Evolutionary conservation across 257 asterid genomes (phyloP).

Genomic region (Cruciata laevipes): DNA sequence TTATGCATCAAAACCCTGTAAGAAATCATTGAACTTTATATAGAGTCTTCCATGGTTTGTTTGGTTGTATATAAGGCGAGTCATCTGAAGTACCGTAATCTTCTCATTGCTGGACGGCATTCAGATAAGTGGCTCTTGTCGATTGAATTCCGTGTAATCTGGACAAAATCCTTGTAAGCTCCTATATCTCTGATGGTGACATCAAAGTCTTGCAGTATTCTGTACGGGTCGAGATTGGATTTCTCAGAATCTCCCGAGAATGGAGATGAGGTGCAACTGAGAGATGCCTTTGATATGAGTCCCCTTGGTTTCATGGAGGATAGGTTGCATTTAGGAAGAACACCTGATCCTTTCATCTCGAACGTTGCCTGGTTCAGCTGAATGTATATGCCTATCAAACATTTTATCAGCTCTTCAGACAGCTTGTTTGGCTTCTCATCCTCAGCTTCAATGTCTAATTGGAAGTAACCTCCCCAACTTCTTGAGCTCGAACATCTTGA

Average conservation of each 20-base stretch:
- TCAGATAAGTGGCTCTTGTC: slow-evolving; percentile 51
- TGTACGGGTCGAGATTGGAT: slow-evolving; percentile 63
- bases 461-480: slow-evolving; percentile 22
- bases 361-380: slow-evolving; percentile 43
- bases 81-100: slow-evolving; percentile 42
- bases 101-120: slow-evolving; percentile 60
- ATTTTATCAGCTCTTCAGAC: slow-evolving; percentile 66
- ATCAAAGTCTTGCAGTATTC: slow-evolving; percentile 54
- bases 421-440: slow-evolving; percentile 53
- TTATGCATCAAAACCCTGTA: slow-evolving; percentile 70
- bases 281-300: slow-evolving; percentile 58
- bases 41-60: neutral
- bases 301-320: slow-evolving; percentile 59
- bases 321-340: slow-evolving; percentile 40
- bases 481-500: slow-evolving; percentile 40
- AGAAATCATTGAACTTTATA: neutral
- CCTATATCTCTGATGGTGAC: slow-evolving; percentile 56
- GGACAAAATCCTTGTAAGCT: slow-evolving; percentile 68
- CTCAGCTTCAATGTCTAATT: slow-evolving; percentile 31
- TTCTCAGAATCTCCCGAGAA: slow-evolving; percentile 38
- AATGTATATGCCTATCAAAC: slow-evolving; percentile 60
- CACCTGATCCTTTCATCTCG: slow-evolving; percentile 44
- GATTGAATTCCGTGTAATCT: slow-evolving; percentile 51
- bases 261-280: slow-evolving; percentile 46
- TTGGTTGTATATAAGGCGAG: neutral